Conservation (phyloP, 1,139 yeast species). For the Pichia terricola region DNA sequence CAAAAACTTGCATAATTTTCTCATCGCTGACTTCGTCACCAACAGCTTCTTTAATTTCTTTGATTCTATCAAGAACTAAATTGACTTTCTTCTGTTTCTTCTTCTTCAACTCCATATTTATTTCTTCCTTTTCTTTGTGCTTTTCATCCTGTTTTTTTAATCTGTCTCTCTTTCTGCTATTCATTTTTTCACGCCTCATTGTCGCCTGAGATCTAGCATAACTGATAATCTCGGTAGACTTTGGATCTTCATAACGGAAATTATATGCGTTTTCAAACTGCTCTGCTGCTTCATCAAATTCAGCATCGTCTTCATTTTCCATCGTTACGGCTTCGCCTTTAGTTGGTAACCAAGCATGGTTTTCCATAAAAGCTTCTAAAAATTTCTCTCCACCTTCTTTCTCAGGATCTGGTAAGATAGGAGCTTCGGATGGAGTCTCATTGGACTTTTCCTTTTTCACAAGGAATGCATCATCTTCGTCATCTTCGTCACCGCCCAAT, state of each 20-base stretch:
- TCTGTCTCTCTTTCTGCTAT: constrained; percentile 74
- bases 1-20: constrained; percentile 53
- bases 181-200: constrained; percentile 68
- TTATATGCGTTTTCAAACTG: constrained; percentile 87
- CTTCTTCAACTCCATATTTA: constrained; percentile 56
- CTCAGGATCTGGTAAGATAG: constrained; percentile 59
- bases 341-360: constrained; percentile 84
- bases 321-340: constrained; percentile 29
- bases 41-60: constrained; percentile 69
- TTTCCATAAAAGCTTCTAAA: constrained; percentile 58
- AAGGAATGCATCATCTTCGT: constrained; percentile 40
- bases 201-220: constrained; percentile 96
- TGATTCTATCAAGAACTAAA: constrained; percentile 67
- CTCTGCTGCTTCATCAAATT: constrained; percentile 88
- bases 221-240: constrained; percentile 84
- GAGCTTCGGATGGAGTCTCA: constrained; percentile 5
- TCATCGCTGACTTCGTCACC: constrained; percentile 68
- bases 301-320: constrained; percentile 66
- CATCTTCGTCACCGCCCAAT: constrained; percentile 39
- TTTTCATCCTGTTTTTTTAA: constrained; percentile 55
- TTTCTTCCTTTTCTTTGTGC: constrained; percentile 42
- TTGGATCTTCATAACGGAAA: constrained; percentile 89
- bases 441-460: constrained; percentile 39
- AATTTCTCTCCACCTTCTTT: constrained; percentile 52
- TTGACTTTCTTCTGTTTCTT: constrained; percentile 69